Base-by-base conservation (phyloP, 1,139 yeast species). In the Hyphopichia burtonii region DNA sequence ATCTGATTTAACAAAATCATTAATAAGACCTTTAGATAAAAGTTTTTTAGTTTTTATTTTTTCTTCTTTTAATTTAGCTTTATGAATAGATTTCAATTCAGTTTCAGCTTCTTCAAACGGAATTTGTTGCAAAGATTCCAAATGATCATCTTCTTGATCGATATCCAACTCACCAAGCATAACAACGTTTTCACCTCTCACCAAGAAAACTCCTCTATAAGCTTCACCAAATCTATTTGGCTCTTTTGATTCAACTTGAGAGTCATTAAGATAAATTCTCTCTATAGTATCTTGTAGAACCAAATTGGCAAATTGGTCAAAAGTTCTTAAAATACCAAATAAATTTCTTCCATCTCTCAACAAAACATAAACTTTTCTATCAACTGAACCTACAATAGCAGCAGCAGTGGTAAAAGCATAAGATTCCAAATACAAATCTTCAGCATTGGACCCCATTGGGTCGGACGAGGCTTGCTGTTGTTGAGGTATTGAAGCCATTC, bases 151-250 rank as follows among this genome's bases (percentile, higher is more conserved):
- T 63, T 91, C 97, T 52, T 71, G 78, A 58, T 89, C 96, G 49
- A 90, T 86, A 62, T 93, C 97, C 42, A 93, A 78, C 61, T 93
- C 98, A 18, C 99, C 99, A 64, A 93, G 66, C 82, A 91, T 80
- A n/a, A 91, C 95, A 14, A 93, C 95, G 56, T 93, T 93, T 64
- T 93, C 99, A 48, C 99, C 99, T 66, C 99, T 86, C 32, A 94
- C 86, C 72, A 94, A 80, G 58, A 84, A 86, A 40, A 89, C 89
- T 1, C 96, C 96, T 42, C 89, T 77, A 44, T 77, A 76, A 20
- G 71, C 73, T 61, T 93, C 96, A 6, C 88, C 96, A 59, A 82
- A 93, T 51, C 68, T 69, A 53, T 52, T 74, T 54, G 54, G 74
- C 61, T 41, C 74, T 65, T 22, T 66, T 4, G 34, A 32, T 17